These are phyloP conservation scores for Kodamaea anthophila DNA, from an alignment of 1,139 yeast species.

Conservation along the genomic window DNA sequence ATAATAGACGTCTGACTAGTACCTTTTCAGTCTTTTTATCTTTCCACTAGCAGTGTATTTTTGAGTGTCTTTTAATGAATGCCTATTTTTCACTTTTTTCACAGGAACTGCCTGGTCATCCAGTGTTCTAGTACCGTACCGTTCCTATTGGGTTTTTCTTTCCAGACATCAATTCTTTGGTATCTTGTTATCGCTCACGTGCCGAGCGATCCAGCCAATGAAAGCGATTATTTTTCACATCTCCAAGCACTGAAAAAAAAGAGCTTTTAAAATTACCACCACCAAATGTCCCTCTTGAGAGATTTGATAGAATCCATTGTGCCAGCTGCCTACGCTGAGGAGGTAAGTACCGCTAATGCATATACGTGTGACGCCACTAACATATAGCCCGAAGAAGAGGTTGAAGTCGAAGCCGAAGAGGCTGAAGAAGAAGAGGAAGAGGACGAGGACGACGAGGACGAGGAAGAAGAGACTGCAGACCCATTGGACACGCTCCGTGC, in stretches of 20 bases:
- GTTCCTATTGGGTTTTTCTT: no score
- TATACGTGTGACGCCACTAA: background rate
- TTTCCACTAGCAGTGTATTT: no score
- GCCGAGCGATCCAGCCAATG: constrained; percentile 18
- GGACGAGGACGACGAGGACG: constrained; percentile 64
- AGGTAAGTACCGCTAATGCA: constrained; percentile 33
- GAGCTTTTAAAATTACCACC: constrained; percentile 5
- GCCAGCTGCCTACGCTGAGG: constrained; percentile 89
- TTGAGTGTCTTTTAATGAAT: no score
- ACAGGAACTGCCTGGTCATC: no score
- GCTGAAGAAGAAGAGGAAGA: constrained; percentile 45
- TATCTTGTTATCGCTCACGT: no score
- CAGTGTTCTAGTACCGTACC: no score
- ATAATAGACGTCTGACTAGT: no score
- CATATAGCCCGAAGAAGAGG: constrained; percentile 19
- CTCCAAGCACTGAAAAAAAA: constrained; percentile 5
- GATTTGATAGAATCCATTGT: constrained; percentile 78
- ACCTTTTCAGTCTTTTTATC: no score
- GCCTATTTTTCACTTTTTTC: no score
- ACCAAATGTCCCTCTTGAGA: constrained; percentile 50
- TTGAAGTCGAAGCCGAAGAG: constrained; percentile 22
- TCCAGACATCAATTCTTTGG: no score
- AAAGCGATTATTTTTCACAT: constrained; percentile 8
- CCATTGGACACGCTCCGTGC: constrained; percentile 63
- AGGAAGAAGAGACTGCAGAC: constrained; percentile 67